Base-by-base conservation (phyloP, 495 filamentous ascomycete species). In the Daldinia childiae region DNA sequence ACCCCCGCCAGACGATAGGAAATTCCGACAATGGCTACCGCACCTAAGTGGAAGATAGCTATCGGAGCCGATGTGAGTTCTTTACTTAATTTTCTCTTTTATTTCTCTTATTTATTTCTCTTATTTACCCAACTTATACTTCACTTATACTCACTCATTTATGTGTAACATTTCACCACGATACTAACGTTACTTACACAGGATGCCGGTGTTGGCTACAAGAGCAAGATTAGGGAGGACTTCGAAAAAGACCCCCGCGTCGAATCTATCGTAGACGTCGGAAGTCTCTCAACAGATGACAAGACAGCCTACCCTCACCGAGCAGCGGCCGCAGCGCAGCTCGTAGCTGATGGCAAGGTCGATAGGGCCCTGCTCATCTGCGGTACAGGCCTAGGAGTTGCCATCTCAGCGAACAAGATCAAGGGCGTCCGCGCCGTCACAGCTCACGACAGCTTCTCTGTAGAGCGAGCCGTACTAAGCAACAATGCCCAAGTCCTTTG, bases 401-500 rank as follows among this genome's bases (percentile, higher is more conserved):
- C 93, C 67, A 96, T 96, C 78, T 80, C 87, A 24, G 93, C 93
- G 76, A 96, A 96, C 84, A 95, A 95, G 79, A 91, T 95, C 62
- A 91, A 89, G 60, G 92, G 92, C 17, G 89, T 96, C 69, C 85
- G 93, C 45, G 93, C 93, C 19, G 93, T 96, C 36, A 96, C 92
- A 34, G 93, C 93, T 7, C 92, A 96, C 81, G 93, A 96, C 80
- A 88, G 88, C 59, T 95, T 93, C 82, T 90, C 87, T 52, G 92
- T 96, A 45, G 92, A 96, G 85, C 83, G 92, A 52, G 89, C 90
- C 14, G 88, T 95, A 15, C 80, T 94, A 74, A 93, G 90, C 82
- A 95, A 95, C 80, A 89, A 96, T 80, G 92, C 91, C 26, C 93
- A 96, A 79, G 92, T 96, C 39, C 86, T 96, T 29, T 96, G 93